Percentiles rank a stretch among this genome's conserved stretches.
Evolutionary conservation across 768 basidiomycete genomes (phyloP).

Genomic region (Phylloporus sp.): DNA sequence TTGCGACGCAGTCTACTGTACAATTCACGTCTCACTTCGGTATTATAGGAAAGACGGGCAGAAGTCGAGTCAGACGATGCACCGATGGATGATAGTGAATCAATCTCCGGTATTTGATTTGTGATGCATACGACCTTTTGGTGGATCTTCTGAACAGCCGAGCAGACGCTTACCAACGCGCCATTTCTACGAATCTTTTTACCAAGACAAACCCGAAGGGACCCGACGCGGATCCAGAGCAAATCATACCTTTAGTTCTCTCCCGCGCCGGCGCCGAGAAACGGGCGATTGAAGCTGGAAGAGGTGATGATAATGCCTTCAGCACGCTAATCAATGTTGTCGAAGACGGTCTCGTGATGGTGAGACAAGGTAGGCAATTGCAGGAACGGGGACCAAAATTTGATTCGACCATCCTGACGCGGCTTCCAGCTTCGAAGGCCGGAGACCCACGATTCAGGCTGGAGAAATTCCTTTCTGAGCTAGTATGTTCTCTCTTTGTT

Average conservation of each 20-base stretch:
- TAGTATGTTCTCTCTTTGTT: slow-evolving; percentile 47
- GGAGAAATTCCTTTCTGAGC: slow-evolving; percentile 74
- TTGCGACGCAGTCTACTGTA: neutral
- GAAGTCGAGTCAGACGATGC: slow-evolving; percentile 14
- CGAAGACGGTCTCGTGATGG: slow-evolving; percentile 58
- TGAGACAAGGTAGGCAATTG: slow-evolving; percentile 52
- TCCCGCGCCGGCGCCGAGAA: slow-evolving; percentile 64
- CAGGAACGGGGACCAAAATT: neutral
- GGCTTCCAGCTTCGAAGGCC: slow-evolving; percentile 45
- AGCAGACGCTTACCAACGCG: slow-evolving; percentile 55
- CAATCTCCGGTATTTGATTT: slow-evolving; percentile 20
- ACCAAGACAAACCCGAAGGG: slow-evolving; percentile 26
- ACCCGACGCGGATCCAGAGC: slow-evolving; percentile 48
- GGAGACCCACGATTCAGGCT: slow-evolving; percentile 77
- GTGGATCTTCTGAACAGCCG: slow-evolving; percentile 3
- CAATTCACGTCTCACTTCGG: neutral
- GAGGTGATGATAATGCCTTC: slow-evolving; percentile 48
- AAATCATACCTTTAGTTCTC: slow-evolving; percentile 57
- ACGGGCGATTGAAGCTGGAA: slow-evolving; percentile 44
- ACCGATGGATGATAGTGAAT: slow-evolving; percentile 20
- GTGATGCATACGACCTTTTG: neutral
- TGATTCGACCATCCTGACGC: neutral
- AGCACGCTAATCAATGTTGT: slow-evolving; percentile 51
- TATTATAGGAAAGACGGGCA: slow-evolving; percentile 19
- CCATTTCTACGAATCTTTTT: slow-evolving; percentile 50